These are phyloP conservation scores for Hippophae gyantsensis DNA, from an alignment of 306 rosid genomes.

Conservation along the genomic window DNA sequence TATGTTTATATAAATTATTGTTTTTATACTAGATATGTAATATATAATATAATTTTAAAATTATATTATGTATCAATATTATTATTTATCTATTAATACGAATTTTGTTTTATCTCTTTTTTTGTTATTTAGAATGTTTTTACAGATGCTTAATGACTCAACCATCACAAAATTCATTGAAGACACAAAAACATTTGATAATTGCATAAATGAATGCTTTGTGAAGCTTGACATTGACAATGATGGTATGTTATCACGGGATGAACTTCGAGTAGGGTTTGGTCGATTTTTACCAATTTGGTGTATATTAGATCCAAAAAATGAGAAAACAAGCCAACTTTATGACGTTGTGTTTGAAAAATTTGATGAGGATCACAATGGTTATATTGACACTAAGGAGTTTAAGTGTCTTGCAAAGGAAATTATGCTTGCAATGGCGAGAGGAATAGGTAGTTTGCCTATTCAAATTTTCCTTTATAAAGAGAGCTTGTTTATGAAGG, in stretches of 20 bases:
- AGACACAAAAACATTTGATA: slow-evolving; percentile 27
- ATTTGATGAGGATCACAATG: slow-evolving; percentile 42
- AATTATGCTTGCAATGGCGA: slow-evolving; percentile 51
- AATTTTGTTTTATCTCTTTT: neutral
- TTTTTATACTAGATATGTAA: too few species aligned
- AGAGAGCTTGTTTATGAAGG: slow-evolving; percentile 42
- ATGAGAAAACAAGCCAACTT: slow-evolving; percentile 8
- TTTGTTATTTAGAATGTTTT: slow-evolving; percentile 20
- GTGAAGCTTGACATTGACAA: slow-evolving; percentile 27
- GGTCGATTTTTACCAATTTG: slow-evolving; percentile 34
- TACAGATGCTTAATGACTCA: slow-evolving; percentile 33
- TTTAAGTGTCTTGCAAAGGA: slow-evolving; percentile 39
- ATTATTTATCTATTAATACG: too few species aligned
- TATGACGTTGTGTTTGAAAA: slow-evolving; percentile 27
- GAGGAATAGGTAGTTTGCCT: slow-evolving; percentile 51
- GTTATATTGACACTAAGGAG: slow-evolving; percentile 25
- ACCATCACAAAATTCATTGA: slow-evolving; percentile 31
- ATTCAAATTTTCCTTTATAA: slow-evolving; percentile 37
- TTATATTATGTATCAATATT: too few species aligned
- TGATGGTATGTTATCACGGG: slow-evolving; percentile 34
- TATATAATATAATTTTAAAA: too few species aligned
- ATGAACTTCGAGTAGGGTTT: slow-evolving; percentile 27
- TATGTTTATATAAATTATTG: too few species aligned
- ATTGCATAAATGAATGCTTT: slow-evolving; percentile 31
- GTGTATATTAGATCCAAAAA: slow-evolving; percentile 12